Percentiles rank a stretch among this genome's conserved stretches.
phyloP scores from a whole-genome alignment of 106 monocot genomes.

The Xerophyta viscosa region DNA sequence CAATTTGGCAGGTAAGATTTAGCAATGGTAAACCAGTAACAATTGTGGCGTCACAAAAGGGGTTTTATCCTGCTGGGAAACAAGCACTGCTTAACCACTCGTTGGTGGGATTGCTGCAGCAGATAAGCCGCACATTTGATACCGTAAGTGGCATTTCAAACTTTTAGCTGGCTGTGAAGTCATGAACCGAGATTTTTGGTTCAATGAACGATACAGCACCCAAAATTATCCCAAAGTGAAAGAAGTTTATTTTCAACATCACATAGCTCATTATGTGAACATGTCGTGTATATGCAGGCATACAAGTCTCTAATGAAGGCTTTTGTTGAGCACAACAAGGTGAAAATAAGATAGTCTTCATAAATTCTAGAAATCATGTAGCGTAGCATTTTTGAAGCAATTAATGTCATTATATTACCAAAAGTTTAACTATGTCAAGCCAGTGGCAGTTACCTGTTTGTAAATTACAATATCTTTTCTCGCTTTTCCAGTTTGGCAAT shows the following conservation, averaged over 20 bases:
- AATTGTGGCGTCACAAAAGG: constrained; percentile 51
- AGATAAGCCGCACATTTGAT: constrained; percentile 75
- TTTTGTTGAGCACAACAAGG: constrained; percentile 94
- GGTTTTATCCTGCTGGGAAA: constrained; percentile 88
- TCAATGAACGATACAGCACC: neutral
- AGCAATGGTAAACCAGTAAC: constrained; percentile 84
- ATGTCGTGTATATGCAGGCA: constrained; percentile 40
- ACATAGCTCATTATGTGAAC: neutral
- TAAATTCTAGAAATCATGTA: no score
- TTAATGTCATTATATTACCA: no score
- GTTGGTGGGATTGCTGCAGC: constrained; percentile 73
- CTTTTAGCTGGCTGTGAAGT: no score
- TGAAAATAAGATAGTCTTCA: no score
- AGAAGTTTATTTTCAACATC: neutral
- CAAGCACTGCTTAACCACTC: constrained; percentile 47
- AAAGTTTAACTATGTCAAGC: no score
- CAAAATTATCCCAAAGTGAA: neutral
- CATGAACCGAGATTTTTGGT: no score
- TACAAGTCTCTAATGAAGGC: constrained; percentile 93
- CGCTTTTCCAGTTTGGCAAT: constrained; percentile 86
- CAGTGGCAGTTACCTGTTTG: no score
- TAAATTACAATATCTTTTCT: no score
- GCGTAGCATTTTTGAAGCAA: no score
- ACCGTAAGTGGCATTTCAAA: constrained; percentile 73
- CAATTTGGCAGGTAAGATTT: constrained; percentile 64